Evolutionary conservation across 176 grass and related monocot genomes (phyloP).

Genomic region (Cenchrus fungigraminus): DNA sequence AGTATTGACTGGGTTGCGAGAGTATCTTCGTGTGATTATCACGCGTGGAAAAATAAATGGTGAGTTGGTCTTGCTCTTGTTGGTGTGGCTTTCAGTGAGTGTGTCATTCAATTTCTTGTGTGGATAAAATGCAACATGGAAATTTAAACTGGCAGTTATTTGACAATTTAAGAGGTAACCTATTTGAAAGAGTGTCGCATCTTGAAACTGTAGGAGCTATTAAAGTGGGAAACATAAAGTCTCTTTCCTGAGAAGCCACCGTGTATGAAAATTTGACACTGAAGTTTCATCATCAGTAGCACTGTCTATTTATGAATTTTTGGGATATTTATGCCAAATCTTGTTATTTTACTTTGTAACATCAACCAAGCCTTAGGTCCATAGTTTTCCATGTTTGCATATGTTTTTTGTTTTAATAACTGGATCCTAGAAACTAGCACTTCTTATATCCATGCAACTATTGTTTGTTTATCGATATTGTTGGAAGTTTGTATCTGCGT

Average conservation of each 20-base stretch:
- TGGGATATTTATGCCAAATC: neutral
- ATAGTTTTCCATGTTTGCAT: conserved; percentile 24
- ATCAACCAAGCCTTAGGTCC: neutral
- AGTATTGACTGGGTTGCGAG: conserved; percentile 55
- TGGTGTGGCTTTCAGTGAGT: neutral
- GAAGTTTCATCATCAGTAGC: neutral
- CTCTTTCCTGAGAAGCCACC: neutral
- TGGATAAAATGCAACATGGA: neutral
- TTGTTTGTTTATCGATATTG: neutral
- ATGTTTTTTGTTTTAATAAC: neutral
- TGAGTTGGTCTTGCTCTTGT: conserved; percentile 26
- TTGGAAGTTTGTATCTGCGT: neutral
- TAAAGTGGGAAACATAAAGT: neutral
- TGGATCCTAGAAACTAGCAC: neutral
- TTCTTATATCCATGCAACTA: neutral
- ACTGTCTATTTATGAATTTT: conserved; percentile 14
- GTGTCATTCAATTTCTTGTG: conserved; percentile 10
- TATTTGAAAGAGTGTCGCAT: neutral
- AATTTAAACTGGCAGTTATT: neutral
- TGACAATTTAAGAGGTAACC: neutral
- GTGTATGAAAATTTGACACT: neutral
- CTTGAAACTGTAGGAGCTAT: neutral
- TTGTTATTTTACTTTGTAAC: conserved; percentile 10
- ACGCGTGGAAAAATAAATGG: conserved; percentile 64
- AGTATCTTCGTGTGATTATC: conserved; percentile 59